Base-by-base conservation (phyloP, 176 grass and related monocot genomes). In the Bromus sterilis region DNA sequence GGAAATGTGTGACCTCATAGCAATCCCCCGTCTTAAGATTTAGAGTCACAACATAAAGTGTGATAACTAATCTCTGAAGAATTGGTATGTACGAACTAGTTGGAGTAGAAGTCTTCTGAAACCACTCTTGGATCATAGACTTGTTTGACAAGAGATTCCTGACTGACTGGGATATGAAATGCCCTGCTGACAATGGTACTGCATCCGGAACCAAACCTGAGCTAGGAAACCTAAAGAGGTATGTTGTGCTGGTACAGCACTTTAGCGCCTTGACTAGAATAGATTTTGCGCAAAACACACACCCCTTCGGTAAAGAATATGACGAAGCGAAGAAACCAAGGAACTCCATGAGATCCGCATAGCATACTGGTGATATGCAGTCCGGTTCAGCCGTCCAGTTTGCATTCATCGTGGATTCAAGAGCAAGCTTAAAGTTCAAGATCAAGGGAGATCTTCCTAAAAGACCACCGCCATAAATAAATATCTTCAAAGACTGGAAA, bases 321-420 rank as follows among this genome's bases (percentile, higher is more conserved):
- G 84, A 86, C 2, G 81, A 82, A 56, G 84, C 68, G 15, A 97
- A 83, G 26, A 97, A 91, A 11, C 41, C 34, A 78, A 97, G 86
- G 61, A 68, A 84, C 18, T 91, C 89, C 3, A 91, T 31, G 24
- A 97, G 89, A 80, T 91, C 87, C n/a, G 83, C 48, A 61, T 70
- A 91, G 49, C 81, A 91, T 11, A 86, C 21, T 3, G 84, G 88
- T 4, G 86, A 86, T 30, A 97, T 66, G 60, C 84, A 97, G 77
- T 91, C 88, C 4, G 0, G 11, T 56, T 89, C 70, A 9, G 0
- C 1, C 72, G 0, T 78, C 91, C 91, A 91, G 33, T 86, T 16
- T 48, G 60, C 16, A 18, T 31, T 20, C 13, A 59, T 86, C 40
- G 91, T 81, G 4, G 5, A 80, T 73, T 88, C 56, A 37, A 97